Evolutionary conservation across 257 asterid species (phyloP), one percentile per base, ranked within the genome.

Genomic region (Solanum verrucosum): DNA sequence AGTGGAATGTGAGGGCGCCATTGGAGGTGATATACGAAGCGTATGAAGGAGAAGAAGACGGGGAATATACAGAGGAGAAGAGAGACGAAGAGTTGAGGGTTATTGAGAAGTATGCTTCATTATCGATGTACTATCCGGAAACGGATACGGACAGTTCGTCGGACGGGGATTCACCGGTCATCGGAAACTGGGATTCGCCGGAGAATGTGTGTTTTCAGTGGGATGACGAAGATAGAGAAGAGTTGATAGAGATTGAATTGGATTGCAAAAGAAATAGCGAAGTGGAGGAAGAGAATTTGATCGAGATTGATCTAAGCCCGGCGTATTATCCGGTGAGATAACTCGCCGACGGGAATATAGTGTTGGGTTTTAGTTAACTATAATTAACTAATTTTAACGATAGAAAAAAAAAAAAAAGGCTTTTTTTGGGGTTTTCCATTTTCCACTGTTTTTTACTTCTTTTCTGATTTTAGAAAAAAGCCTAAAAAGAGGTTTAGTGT

Each of bases 1-100:
- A 95, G 87, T 95, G 99, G 99, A 90, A 96, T 91, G 95, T 96
- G 27, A 89, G 98, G 46, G 98, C 99, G 79, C 98, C 98, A n/a
- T 81, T 96, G 89, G 99, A 96, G 92, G 96, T 95, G 12, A 97
- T 97, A 87, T 87, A 94, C 91, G 99, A 96, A 86, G 98, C 89
- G 25, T 83, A 89, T 70, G 98, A 94, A 85, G 98, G 93, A 4
- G 94, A 93, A 44, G 96, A 90, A 25, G 91, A 86, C 9, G 91
- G 86, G 37, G 90, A 23, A 81, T 87, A 85, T 87, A 84, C 87
- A 29, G 89, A 72, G 77, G 94, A 83, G 71, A 93, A 56, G 87
- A 87, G 95, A 83, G 93, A 27, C 3, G 52, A 46, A 60, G 88
- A 20, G 27, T 33, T 91, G 40, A 38, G 91, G 83, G 90, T 90